Percentiles rank a stretch among this genome's conserved stretches.
Evolutionary conservation across 1,139 yeast species (phyloP).

Genomic region (Candida sp.): DNA sequence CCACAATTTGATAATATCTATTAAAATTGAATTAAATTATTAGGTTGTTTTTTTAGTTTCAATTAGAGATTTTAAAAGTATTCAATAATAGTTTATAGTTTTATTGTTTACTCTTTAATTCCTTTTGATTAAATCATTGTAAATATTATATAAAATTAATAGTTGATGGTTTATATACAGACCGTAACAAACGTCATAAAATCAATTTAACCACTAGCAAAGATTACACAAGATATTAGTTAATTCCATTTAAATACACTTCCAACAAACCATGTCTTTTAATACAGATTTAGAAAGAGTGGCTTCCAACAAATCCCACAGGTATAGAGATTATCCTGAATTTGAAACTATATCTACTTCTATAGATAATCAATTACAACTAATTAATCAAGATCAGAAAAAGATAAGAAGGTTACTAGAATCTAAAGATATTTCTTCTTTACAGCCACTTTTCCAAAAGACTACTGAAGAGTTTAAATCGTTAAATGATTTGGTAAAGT

Average conservation of each 20-base stretch:
- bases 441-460: conserved; percentile 15
- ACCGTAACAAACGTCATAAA: neutral
- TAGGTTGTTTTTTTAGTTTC: too few species aligned
- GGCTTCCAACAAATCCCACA: conserved; percentile 11
- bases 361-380: conserved; percentile 30
- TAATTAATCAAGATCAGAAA: conserved; percentile 26
- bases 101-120: too few species aligned
- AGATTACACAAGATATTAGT: too few species aligned
- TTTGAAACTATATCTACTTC: conserved; percentile 31
- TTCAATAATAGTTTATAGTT: too few species aligned
- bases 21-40: too few species aligned
- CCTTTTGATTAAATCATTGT: too few species aligned
- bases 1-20: too few species aligned
- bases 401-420: conserved; percentile 5
- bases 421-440: conserved; percentile 2
- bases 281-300: conserved; percentile 31
- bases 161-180: too few species aligned
- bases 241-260: neutral
- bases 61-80: too few species aligned
- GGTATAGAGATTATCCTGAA: conserved; percentile 42
- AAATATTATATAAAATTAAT: too few species aligned
- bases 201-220: neutral
- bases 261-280: conserved; percentile 37
- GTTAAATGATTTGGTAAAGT: conserved; percentile 27
- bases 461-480: conserved; percentile 30